Conservation (phyloP, 2,329 filamentous ascomycete species). For the Talaromyces sp. region DNA sequence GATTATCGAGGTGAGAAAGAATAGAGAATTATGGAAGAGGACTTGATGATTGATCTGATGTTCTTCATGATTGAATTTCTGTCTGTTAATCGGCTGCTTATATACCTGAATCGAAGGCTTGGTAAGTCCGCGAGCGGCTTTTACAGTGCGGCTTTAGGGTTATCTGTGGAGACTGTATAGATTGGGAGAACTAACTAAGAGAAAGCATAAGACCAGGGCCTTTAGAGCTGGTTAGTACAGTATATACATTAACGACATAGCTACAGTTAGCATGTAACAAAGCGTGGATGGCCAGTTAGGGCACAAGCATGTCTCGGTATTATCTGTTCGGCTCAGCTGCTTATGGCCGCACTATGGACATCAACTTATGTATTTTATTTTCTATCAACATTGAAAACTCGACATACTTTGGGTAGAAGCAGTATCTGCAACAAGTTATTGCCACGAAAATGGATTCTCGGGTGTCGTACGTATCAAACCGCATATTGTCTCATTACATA, state of each 20-base stretch:
- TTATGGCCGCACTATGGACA: background rate
- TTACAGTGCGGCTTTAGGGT: background rate
- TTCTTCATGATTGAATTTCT: background rate
- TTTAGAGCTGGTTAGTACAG: background rate
- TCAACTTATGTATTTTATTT: too few relatives aligned
- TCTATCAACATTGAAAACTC: too few relatives aligned
- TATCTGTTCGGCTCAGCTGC: background rate
- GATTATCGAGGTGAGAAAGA: background rate
- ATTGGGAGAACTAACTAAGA: background rate
- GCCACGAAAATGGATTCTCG: too few relatives aligned
- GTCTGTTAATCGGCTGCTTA: background rate
- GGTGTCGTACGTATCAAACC: too few relatives aligned
- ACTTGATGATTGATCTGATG: background rate
- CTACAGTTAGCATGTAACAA: background rate
- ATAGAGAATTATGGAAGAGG: background rate
- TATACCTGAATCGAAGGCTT: background rate
- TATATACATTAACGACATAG: background rate
- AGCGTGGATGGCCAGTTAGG: background rate
- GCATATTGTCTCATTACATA: too few relatives aligned
- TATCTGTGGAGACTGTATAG: background rate
- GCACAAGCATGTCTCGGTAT: too few relatives aligned
- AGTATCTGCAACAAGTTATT: too few relatives aligned
- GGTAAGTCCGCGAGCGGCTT: background rate
- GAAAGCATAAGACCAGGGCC: background rate
- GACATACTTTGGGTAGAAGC: too few relatives aligned